Conservation (phyloP, 2,329 filamentous ascomycete genomes). For the Arachnomyces sp. region DNA sequence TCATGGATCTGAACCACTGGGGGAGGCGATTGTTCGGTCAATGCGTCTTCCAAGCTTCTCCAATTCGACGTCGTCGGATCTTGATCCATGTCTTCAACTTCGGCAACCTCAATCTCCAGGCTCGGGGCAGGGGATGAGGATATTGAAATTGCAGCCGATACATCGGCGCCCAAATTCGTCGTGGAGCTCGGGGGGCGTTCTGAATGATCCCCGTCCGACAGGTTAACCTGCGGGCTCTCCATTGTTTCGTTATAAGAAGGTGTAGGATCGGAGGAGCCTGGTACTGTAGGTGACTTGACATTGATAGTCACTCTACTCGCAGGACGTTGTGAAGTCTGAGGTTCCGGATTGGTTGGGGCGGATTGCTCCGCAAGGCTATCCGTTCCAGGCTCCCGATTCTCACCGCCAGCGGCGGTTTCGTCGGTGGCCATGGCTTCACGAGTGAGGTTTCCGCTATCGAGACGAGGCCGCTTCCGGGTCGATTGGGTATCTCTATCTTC, state of each 20-base stretch:
- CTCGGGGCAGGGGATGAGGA: conserved; percentile 37
- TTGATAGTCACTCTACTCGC: conserved; percentile 42
- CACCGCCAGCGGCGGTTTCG: conserved; percentile 12
- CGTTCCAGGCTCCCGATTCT: neutral
- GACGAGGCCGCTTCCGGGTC: conserved; percentile 40
- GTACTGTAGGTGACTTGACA: conserved; percentile 29
- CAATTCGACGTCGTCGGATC: conserved; percentile 38
- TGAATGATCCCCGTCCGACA: neutral
- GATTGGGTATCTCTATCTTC: conserved; percentile 31
- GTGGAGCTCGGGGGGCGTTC: neutral
- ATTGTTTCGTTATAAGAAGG: conserved; percentile 1
- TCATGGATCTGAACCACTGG: conserved; percentile 30
- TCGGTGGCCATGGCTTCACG: conserved; percentile 26
- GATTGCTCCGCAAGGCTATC: conserved; percentile 1
- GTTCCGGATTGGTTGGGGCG: conserved; percentile 13
- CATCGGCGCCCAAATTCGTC: conserved; percentile 7
- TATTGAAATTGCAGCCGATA: conserved; percentile 29
- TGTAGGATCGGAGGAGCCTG: conserved; percentile 13
- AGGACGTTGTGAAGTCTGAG: conserved; percentile 24
- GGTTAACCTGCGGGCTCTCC: neutral
- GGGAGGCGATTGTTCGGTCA: conserved; percentile 22
- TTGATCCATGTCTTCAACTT: conserved; percentile 42
- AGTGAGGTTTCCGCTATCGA: conserved; percentile 35
- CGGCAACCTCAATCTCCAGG: conserved; percentile 42
- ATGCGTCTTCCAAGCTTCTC: conserved; percentile 29